Base-by-base conservation (phyloP, 371 early-diverging fungal species). In the Apophysomyces trapeziformis region DNA sequence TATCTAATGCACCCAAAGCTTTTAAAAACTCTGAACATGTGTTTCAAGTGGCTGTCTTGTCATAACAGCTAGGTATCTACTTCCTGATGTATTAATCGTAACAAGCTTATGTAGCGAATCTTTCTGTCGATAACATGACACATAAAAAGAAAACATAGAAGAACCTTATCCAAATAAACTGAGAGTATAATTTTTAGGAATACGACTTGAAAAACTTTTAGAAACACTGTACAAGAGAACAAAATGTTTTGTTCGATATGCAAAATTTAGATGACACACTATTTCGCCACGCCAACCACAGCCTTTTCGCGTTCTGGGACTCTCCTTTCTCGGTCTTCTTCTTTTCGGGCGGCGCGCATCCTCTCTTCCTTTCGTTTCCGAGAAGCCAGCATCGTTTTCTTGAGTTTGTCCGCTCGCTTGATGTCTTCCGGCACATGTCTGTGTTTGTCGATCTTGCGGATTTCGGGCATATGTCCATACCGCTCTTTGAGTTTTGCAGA, bases 401-500 rank as follows among this genome's bases (percentile, higher is more conserved):
- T 97, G 69, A 83, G 88, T 18, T 77, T 64, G 37, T 90, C 85
- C 2, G 96, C 94, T 43, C 84, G 87, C 72, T 87, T 88, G 81
- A 98, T 90, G 61, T 84, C 87, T 68, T 87, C 90, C 8, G 99
- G 99, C 14, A 95, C 78, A 68, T 90, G 85, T 65, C 96, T 92
- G 74, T 96, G 95, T 60, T 90, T 87, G 63, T 73, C 91, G 66
- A 99, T 95, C 61, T 93, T 84, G 63, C 89, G 86, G 58, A 99
- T 92, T 74, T 99, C 97, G 35, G 92, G 91, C 80, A 99, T 85
- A 69, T 95, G 89, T 70, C 90, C 90, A 85, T 92, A 99, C 64
- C 97, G 92, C 59, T 96, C 93, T 84, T 96, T 98, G 75, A 99
- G 86, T 50, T 92, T 89, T 32, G 92, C 88, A 7, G 87, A 70